Percentiles rank a stretch among this genome's conserved stretches.
Conservation (phyloP, 768 basidiomycete species). For the Rhizopogon vulgaris region DNA sequence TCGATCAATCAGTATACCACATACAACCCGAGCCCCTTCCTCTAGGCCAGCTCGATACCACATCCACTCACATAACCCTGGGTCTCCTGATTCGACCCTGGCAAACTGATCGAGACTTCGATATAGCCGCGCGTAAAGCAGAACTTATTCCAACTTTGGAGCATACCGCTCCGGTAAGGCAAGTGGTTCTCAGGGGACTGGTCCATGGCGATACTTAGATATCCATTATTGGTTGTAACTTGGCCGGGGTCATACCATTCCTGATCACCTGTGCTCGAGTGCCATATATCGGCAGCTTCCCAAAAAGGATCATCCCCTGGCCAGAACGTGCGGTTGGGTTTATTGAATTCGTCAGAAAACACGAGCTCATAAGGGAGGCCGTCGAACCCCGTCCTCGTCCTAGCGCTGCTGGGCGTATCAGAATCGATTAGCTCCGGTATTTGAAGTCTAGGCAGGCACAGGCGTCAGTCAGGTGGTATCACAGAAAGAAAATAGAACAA, state of each 20-base stretch:
- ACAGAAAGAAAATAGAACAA: conserved; percentile 3
- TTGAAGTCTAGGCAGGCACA: conserved; percentile 15
- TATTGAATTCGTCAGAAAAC: conserved; percentile 63
- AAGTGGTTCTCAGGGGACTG: conserved; percentile 46
- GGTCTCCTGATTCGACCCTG: conserved; percentile 50
- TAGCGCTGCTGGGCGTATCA: conserved; percentile 57
- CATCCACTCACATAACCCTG: conserved; percentile 35
- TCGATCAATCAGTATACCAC: background rate
- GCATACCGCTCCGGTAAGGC: conserved; percentile 67
- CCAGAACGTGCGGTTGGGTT: conserved; percentile 44
- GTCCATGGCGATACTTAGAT: conserved; percentile 67
- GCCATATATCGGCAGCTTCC: conserved; percentile 73
- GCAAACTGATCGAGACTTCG: conserved; percentile 57
- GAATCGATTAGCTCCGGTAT: conserved; percentile 64
- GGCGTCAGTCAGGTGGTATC: conserved; percentile 1
- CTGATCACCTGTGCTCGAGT: conserved; percentile 59
- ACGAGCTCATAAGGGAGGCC: conserved; percentile 61
- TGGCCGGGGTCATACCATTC: conserved; percentile 76
- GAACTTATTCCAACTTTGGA: conserved; percentile 90
- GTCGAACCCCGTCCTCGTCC: conserved; percentile 65
- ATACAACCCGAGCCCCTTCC: background rate
- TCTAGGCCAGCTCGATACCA: background rate
- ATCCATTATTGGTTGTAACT: conserved; percentile 59
- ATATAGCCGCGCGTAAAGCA: conserved; percentile 76
- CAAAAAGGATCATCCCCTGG: conserved; percentile 63